Conservation (phyloP, 768 basidiomycete species). For the Holtermannia corniformis region DNA sequence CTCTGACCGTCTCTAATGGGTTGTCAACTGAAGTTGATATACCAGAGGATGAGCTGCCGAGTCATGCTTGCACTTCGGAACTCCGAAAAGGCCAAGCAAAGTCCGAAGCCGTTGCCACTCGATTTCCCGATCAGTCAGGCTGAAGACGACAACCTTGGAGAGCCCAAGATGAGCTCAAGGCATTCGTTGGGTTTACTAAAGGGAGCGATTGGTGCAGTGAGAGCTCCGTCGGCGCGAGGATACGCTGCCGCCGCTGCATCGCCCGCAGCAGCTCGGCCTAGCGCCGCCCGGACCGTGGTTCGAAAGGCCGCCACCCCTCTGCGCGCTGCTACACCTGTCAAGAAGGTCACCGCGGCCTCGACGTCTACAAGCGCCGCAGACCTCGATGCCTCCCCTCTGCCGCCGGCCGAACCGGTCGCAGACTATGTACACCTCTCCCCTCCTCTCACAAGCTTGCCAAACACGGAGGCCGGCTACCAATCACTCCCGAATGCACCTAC, state of each 20-base stretch:
- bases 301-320: slow-evolving; percentile 6
- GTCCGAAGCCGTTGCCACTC: too few species aligned
- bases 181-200: background rate
- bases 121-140: background rate
- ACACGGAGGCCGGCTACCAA: slow-evolving; percentile 2
- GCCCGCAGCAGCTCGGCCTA: background rate
- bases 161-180: background rate
- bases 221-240: background rate
- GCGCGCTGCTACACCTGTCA: background rate
- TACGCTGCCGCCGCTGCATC: slow-evolving; percentile 2
- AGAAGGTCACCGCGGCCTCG: slow-evolving; percentile 3
- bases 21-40: too few species aligned
- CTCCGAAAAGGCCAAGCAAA: too few species aligned
- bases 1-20: too few species aligned
- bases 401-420: slow-evolving; percentile 11
- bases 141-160: background rate
- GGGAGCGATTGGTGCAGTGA: background rate
- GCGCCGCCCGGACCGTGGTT: slow-evolving; percentile 4
- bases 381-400: slow-evolving; percentile 6
- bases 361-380: slow-evolving; percentile 3
- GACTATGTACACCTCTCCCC: slow-evolving; percentile 17
- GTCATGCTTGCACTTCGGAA: too few species aligned
- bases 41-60: too few species aligned
- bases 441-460: background rate
- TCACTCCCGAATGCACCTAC: slow-evolving; percentile 5